A percentile compares a stretch with the other conserved stretches of the same genome.
phyloP scores from a whole-genome alignment of 2,329 filamentous ascomycete genomes.

The Aspergillus fischeri region DNA sequence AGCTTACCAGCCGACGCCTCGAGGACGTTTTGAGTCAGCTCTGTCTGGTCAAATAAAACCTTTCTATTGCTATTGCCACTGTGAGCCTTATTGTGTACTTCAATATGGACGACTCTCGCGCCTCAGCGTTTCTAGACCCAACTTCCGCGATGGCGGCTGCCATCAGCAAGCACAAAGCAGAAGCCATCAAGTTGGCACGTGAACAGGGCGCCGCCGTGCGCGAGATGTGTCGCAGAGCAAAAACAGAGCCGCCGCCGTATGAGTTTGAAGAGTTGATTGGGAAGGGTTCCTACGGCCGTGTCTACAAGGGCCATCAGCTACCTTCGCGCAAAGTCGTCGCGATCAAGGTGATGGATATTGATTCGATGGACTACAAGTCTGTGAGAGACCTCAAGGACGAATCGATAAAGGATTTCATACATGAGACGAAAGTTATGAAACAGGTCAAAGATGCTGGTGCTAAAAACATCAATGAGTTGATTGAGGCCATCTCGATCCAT shows the following conservation, averaged over 20 bases:
- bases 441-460: conserved; percentile 60
- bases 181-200: conserved; percentile 45
- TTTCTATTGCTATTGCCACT: not conserved
- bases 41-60: too few relatives aligned
- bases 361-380: conserved; percentile 46
- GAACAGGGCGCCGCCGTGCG: conserved; percentile 43
- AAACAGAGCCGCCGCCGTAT: conserved; percentile 43
- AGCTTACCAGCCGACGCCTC: not conserved
- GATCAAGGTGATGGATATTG: conserved; percentile 50
- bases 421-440: conserved; percentile 60
- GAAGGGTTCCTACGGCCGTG: conserved; percentile 49
- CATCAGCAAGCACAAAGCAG: conserved; percentile 47
- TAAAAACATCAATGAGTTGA: conserved; percentile 60
- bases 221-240: conserved; percentile 45
- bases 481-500: conserved; percentile 61
- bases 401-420: conserved; percentile 53
- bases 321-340: conserved; percentile 43
- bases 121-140: conserved; percentile 37
- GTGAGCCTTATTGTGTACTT: not conserved
- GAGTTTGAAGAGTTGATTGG: conserved; percentile 50
- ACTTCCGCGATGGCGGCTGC: conserved; percentile 39
- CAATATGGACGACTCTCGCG: conserved; percentile 21
- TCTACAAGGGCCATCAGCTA: conserved; percentile 46
- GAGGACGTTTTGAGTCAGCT: not conserved
- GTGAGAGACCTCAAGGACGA: conserved; percentile 45